These are phyloP conservation scores for Nicotiana sylvestris DNA, from an alignment of 257 asterid genomes.

Conservation along the genomic window DNA sequence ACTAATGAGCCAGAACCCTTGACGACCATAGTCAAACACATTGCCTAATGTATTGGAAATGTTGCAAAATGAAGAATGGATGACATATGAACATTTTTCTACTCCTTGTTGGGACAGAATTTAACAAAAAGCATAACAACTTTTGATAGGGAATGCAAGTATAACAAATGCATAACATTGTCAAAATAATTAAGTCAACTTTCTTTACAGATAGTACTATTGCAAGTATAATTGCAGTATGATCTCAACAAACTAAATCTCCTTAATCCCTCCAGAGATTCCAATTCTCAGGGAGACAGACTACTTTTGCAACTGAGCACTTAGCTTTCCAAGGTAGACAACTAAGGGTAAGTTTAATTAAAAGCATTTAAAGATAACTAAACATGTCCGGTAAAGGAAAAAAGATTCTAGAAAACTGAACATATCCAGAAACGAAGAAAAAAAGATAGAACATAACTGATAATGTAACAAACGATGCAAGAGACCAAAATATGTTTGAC, in stretches of 20 bases:
- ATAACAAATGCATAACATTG: background rate
- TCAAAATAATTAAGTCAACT: background rate
- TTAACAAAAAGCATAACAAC: background rate
- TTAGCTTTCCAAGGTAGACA: background rate
- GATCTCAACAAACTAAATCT: background rate
- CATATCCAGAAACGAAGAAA: background rate
- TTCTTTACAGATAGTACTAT: background rate
- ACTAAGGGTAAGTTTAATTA: background rate
- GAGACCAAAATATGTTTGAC: background rate
- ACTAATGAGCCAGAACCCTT: background rate
- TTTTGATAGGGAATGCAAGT: background rate
- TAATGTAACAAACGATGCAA: background rate
- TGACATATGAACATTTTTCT: background rate
- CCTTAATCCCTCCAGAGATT: background rate
- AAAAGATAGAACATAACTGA: background rate
- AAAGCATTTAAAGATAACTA: background rate
- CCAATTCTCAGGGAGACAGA: background rate
- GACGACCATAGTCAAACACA: background rate
- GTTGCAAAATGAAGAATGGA: background rate
- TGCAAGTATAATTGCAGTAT: background rate
- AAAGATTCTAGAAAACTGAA: background rate
- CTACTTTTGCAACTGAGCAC: background rate
- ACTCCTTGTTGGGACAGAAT: background rate
- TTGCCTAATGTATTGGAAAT: background rate
- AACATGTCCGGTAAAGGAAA: background rate